Evolutionary conservation across 2,329 filamentous ascomycete genomes (phyloP).

Genomic region (Phialocephala subalpina): DNA sequence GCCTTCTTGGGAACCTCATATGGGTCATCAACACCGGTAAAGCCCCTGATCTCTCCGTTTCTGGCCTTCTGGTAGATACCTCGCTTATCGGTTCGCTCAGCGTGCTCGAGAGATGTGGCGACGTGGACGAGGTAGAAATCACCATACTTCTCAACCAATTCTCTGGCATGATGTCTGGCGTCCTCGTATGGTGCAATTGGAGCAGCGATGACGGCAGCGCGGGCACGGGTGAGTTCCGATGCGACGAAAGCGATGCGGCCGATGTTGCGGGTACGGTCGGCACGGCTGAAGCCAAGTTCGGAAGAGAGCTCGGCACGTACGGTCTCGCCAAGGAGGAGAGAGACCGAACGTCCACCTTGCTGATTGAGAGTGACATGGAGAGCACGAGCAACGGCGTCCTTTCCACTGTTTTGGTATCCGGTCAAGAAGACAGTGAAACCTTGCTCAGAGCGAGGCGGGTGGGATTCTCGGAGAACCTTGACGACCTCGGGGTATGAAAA

Average conservation of each 20-base stretch:
- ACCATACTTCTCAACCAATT: conserved; percentile 87
- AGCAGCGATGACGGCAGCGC: conserved; percentile 93
- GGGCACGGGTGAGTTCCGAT: conserved; percentile 90
- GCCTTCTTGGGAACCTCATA: conserved; percentile 87
- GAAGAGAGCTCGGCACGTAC: conserved; percentile 92
- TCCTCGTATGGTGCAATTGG: conserved; percentile 94
- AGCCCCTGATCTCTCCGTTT: conserved; percentile 92
- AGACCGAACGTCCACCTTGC: conserved; percentile 93
- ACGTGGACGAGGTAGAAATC: conserved; percentile 97
- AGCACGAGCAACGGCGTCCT: conserved; percentile 94
- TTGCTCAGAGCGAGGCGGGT: conserved; percentile 89
- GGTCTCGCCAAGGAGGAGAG: conserved; percentile 93
- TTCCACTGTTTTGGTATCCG: conserved; percentile 95
- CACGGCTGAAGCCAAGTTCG: conserved; percentile 92
- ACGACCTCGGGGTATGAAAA: conserved; percentile 99
- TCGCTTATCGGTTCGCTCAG: conserved; percentile 93
- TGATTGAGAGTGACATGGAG: conserved; percentile 98
- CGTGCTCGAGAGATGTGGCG: conserved; percentile 88
- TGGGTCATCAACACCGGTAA: conserved; percentile 97
- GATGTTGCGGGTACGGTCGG: conserved; percentile 95
- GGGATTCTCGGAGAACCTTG: conserved; percentile 92
- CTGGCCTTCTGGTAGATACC: conserved; percentile 89
- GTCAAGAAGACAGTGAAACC: conserved; percentile 99
- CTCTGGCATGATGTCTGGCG: conserved; percentile 78
- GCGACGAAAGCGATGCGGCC: conserved; percentile 96